These are phyloP conservation scores for Fusarium keratoplasticum DNA, from an alignment of 2,329 filamentous ascomycete genomes.

Conservation along the genomic window DNA sequence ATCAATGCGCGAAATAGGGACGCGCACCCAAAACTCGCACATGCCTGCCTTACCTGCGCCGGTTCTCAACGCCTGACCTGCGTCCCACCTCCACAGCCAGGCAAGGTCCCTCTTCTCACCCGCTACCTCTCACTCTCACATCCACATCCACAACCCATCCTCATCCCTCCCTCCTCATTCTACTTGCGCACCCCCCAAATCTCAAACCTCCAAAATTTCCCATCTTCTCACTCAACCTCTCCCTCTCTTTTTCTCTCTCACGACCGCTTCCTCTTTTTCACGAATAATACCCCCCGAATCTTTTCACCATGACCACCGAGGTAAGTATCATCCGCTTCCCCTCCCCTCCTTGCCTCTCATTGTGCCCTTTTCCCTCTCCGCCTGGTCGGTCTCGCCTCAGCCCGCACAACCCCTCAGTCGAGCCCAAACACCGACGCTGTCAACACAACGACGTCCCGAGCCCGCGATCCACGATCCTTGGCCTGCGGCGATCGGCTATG, in stretches of 20 bases:
- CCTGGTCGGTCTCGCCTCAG: slow-evolving; percentile 28
- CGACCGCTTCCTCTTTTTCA: slow-evolving; percentile 36
- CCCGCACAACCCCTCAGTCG: slow-evolving; percentile 46
- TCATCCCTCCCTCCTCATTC: slow-evolving; percentile 39
- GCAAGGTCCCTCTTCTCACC: slow-evolving; percentile 30
- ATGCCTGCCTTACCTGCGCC: slow-evolving; percentile 11
- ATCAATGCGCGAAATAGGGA: slow-evolving; percentile 16
- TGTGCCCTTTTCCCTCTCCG: slow-evolving; percentile 38
- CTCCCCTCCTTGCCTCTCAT: slow-evolving; percentile 14
- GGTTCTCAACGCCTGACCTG: slow-evolving; percentile 41
- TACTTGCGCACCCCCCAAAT: slow-evolving; percentile 43
- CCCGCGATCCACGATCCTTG: slow-evolving; percentile 9
- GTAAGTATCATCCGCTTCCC: slow-evolving; percentile 39
- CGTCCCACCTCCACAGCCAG: slow-evolving; percentile 42
- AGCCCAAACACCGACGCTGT: slow-evolving; percentile 27
- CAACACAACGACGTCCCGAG: slow-evolving; percentile 24
- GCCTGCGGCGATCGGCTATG: neutral
- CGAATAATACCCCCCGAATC: slow-evolving; percentile 37
- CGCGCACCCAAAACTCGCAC: slow-evolving; percentile 1
- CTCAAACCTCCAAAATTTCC: slow-evolving; percentile 43
- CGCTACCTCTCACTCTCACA: slow-evolving; percentile 19
- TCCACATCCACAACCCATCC: slow-evolving; percentile 23
- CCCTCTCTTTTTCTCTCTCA: slow-evolving; percentile 30
- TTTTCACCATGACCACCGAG: slow-evolving; percentile 50
- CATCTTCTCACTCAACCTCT: slow-evolving; percentile 37